Percentiles rank a stretch among this genome's conserved stretches.
Evolutionary conservation across 2,329 filamentous ascomycete species (phyloP).

Genomic region (Hypomyces perniciosus): DNA sequence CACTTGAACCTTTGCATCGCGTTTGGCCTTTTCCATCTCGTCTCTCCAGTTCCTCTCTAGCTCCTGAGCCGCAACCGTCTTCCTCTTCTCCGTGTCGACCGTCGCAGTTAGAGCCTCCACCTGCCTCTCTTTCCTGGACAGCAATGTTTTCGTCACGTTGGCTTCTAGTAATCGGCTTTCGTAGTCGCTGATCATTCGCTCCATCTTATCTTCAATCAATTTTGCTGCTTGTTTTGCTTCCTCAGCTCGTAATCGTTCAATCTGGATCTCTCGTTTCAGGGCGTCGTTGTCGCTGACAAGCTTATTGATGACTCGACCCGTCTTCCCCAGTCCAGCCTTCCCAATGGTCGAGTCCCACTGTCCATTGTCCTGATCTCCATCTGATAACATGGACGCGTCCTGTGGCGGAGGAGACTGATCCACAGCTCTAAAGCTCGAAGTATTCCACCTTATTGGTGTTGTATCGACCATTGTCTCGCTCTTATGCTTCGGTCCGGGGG

Average conservation of each 20-base stretch:
- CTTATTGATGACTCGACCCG: conserved; percentile 72
- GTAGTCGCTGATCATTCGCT: conserved; percentile 61
- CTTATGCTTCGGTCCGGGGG: conserved; percentile 31
- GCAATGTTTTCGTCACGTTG: conserved; percentile 63
- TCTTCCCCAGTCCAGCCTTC: conserved; percentile 66
- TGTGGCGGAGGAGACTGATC: conserved; percentile 24
- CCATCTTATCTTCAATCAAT: conserved; percentile 65
- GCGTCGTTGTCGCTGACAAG: conserved; percentile 76
- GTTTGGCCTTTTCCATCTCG: conserved; percentile 56
- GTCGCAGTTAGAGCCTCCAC: conserved; percentile 61
- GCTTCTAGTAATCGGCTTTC: conserved; percentile 64
- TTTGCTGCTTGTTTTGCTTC: conserved; percentile 65
- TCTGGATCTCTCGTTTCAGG: conserved; percentile 65
- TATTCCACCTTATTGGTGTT: conserved; percentile 27
- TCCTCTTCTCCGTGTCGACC: conserved; percentile 58
- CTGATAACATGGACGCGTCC: conserved; percentile 23
- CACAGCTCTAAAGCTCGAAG: conserved; percentile 25
- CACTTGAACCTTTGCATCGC: conserved; percentile 55
- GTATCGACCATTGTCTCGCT: conserved; percentile 21
- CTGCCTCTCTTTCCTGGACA: conserved; percentile 68
- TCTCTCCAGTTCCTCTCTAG: conserved; percentile 57
- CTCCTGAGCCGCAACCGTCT: conserved; percentile 52
- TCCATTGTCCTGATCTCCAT: conserved; percentile 29
- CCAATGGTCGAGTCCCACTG: conserved; percentile 63
- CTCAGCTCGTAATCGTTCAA: conserved; percentile 59